Conservation (phyloP, 345 rosid species). For the Populus simonii region DNA sequence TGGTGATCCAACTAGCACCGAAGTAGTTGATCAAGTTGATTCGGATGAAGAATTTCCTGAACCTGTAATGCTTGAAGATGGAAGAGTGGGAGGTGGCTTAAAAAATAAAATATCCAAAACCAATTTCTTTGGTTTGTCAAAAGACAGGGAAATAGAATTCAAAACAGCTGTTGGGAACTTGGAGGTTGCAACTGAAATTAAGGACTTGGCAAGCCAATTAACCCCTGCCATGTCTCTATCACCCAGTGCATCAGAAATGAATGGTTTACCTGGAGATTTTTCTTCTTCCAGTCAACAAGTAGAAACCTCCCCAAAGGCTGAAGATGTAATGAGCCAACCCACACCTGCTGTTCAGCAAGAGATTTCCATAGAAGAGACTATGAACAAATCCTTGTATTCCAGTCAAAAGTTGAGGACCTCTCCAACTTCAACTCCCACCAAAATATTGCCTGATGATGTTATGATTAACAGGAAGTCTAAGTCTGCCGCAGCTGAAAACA, state of each 20-base stretch:
- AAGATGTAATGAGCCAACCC: slow-evolving; percentile 27
- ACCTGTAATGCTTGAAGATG: slow-evolving; percentile 79
- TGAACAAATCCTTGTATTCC: slow-evolving; percentile 18
- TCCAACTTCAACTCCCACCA: slow-evolving; percentile 28
- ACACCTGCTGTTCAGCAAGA: slow-evolving; percentile 36
- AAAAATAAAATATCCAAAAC: slow-evolving; percentile 28
- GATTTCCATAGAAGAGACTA: slow-evolving; percentile 35
- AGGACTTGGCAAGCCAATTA: slow-evolving; percentile 33
- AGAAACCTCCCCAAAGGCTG: slow-evolving; percentile 26
- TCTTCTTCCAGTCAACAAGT: slow-evolving; percentile 30
- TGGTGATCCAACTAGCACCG: slow-evolving; percentile 79
- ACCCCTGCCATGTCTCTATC: slow-evolving; percentile 30
- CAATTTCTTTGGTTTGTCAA: slow-evolving; percentile 25
- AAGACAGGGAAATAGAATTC: slow-evolving; percentile 19
- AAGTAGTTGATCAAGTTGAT: slow-evolving; percentile 84
- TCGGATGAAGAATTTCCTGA: slow-evolving; percentile 98
- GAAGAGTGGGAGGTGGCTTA: slow-evolving; percentile 44
- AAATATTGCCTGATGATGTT: slow-evolving; percentile 35
- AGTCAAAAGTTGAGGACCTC: slow-evolving; percentile 24
- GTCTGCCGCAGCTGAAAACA: slow-evolving; percentile 40
- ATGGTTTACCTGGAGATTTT: slow-evolving; percentile 27
- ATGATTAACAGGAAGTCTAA: slow-evolving; percentile 44
- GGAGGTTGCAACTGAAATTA: slow-evolving; percentile 24
- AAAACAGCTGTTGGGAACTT: slow-evolving; percentile 13
- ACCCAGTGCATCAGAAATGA: slow-evolving; percentile 29